Percentiles rank a stretch among this genome's conserved stretches.
phyloP scores from a whole-genome alignment of 169 alveolate genomes.

The Eimeria praecox region DNA sequence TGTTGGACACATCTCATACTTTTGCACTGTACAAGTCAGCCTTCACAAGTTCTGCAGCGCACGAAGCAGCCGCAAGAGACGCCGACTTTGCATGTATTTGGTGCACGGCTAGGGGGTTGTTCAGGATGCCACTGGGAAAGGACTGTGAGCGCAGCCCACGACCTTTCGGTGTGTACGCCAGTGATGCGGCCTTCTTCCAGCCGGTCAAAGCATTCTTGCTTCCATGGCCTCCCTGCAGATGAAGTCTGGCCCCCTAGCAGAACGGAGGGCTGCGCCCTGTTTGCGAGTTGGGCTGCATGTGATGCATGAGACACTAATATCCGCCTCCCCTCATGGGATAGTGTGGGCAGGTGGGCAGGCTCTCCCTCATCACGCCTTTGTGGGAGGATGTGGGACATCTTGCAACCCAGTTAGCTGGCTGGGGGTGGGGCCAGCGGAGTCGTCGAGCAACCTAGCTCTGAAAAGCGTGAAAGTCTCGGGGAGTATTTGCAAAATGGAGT shows the following conservation, averaged over 20 bases:
- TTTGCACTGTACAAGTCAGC: background rate
- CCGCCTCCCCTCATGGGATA: background rate
- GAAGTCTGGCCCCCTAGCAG: constrained; percentile 7
- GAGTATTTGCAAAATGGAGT: background rate
- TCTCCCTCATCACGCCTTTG: too few relatives aligned
- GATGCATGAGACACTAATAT: background rate
- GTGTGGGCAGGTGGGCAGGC: background rate
- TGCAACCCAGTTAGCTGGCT: background rate
- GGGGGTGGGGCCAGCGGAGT: background rate
- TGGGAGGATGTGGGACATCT: background rate
- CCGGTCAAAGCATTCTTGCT: constrained; percentile 44
- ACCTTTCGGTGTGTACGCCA: constrained; percentile 10
- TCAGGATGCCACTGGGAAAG: background rate
- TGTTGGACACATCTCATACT: background rate
- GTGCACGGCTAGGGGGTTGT: background rate
- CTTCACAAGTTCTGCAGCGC: constrained; percentile 39
- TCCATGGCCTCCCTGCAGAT: constrained; percentile 22
- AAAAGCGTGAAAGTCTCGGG: background rate
- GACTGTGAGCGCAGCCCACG: constrained; percentile 38
- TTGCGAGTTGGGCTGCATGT: background rate
- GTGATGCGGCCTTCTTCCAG: background rate
- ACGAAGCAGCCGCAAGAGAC: constrained; percentile 54
- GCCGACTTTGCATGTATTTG: background rate
- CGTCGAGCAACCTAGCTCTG: background rate
- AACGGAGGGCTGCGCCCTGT: background rate